Conservation (phyloP, 208 protist genomes). For the Wallacemonas sp. region DNA sequence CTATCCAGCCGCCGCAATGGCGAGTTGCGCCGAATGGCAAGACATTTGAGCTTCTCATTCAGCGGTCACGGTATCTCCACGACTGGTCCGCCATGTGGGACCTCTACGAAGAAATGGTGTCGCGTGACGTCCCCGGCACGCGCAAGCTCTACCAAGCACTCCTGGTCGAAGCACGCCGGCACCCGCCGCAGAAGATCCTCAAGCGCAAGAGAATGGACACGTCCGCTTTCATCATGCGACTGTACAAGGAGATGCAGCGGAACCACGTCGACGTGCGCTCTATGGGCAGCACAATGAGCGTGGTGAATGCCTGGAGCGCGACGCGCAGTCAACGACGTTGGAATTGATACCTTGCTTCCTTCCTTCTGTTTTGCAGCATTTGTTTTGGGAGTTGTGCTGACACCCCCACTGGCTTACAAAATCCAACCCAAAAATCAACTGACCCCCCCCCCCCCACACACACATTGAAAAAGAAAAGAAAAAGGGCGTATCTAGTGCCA, state of each 20-base stretch:
- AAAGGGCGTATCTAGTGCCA: no score
- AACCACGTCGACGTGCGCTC: constrained; percentile 55
- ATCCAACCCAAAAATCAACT: no score
- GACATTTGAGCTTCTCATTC: constrained; percentile 77
- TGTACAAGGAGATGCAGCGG: constrained; percentile 63
- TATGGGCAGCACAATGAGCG: constrained; percentile 42
- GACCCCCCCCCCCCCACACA: no score
- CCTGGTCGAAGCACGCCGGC: constrained; percentile 34
- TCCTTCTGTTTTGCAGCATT: not conserved
- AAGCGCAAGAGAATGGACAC: constrained; percentile 15
- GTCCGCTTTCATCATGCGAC: constrained; percentile 41
- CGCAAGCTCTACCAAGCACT: constrained; percentile 56
- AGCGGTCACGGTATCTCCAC: constrained; percentile 49
- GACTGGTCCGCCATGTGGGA: constrained; percentile 76
- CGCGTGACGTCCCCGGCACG: constrained; percentile 44
- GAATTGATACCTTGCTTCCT: not conserved
- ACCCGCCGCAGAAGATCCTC: constrained; percentile 37
- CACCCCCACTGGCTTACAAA: no score
- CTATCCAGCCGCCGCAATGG: constrained; percentile 49
- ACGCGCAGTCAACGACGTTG: constrained; percentile 31
- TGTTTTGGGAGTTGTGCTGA: no score
- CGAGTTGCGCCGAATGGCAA: constrained; percentile 49
- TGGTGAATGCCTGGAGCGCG: constrained; percentile 79
- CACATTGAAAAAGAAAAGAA: no score
- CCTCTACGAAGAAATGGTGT: constrained; percentile 69